Evolutionary conservation across 768 basidiomycete genomes (phyloP).

Genomic region (Russula compacta): DNA sequence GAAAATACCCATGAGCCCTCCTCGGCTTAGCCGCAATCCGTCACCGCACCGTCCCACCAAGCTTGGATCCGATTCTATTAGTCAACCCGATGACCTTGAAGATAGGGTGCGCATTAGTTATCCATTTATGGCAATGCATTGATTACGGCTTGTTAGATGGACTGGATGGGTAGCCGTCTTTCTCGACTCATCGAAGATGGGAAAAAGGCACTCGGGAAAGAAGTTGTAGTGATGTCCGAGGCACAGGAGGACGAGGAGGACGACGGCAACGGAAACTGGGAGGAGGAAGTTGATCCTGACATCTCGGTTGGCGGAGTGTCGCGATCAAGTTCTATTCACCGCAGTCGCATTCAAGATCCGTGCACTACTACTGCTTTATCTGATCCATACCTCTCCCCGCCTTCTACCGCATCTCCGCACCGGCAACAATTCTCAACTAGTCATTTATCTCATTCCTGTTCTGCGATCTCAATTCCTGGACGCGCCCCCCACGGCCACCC

Average conservation of each 20-base stretch:
- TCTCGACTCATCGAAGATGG: constrained; percentile 68
- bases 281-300: constrained; percentile 43
- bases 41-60: constrained; percentile 22
- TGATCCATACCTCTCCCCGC: constrained; percentile 25
- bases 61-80: constrained; percentile 38
- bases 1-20: constrained; percentile 5
- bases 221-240: constrained; percentile 73
- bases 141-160: constrained; percentile 43
- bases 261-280: constrained; percentile 68
- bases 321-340: constrained; percentile 22
- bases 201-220: constrained; percentile 63
- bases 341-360: constrained; percentile 15
- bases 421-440: constrained; percentile 5
- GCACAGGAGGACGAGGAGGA: constrained; percentile 67
- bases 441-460: constrained; percentile 22
- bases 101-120: constrained; percentile 11
- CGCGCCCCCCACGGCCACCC: constrained; percentile 22
- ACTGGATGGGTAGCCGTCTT: constrained; percentile 72
- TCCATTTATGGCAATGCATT: neutral
- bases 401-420: constrained; percentile 21
- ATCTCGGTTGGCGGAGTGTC: constrained; percentile 17
- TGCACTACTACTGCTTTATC: constrained; percentile 22
- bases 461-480: constrained; percentile 26
- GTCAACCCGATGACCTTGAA: constrained; percentile 11
- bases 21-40: constrained; percentile 23